Base-by-base conservation (phyloP, 495 filamentous ascomycete genomes). In the Apiosordaria backusii region DNA sequence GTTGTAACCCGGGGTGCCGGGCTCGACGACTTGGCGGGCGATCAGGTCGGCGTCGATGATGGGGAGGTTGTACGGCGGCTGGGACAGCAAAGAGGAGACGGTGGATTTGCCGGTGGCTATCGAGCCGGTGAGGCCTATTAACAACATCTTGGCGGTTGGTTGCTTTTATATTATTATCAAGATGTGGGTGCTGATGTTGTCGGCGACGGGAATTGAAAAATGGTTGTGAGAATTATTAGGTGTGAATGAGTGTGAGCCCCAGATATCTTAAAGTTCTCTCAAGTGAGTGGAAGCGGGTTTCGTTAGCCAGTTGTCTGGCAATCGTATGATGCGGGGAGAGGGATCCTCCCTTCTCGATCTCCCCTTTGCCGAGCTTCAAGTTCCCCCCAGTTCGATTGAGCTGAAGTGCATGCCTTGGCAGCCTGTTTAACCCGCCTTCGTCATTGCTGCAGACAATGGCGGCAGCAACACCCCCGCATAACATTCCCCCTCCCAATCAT, bases 101-200 rank as follows among this genome's bases (percentile, higher is more conserved):
- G 96, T 99, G 40, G 93, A 96, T 87, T 99, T 99, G 75, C 96
- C 95, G 3, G 96, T 98, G 45, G 95, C 94, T 76, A 99, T 97
- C 66, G 93, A 97, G 79, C 95, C 95, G 45, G 95, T 99, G 26
- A 99, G 88, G 69, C 95, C 95, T 74, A 99, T 91, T 71, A 99
- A 85, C 62, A 99, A 86, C 96, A 99, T 99, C 60, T 64, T 81
- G 71, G 27, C 27, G 27, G 27, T 7, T 29, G 27, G 27, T 45
- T 45, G 10, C 15, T 45, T 45, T 1, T 7, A 13, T 2, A 50
- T 63, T 50, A 63, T 26, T 24, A 9, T 50, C 18, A 18, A 50
- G n/a, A n/a, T n/a, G n/a, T n/a, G n/a, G n/a, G n/a, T n/a, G n/a
- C n/a, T n/a, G n/a, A n/a, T n/a, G n/a, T n/a, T n/a, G n/a, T n/a